Evolutionary conservation across 768 basidiomycete species (phyloP), one percentile per base, ranked within the genome.

Genomic region (Hygrophoropsis aurantiaca): DNA sequence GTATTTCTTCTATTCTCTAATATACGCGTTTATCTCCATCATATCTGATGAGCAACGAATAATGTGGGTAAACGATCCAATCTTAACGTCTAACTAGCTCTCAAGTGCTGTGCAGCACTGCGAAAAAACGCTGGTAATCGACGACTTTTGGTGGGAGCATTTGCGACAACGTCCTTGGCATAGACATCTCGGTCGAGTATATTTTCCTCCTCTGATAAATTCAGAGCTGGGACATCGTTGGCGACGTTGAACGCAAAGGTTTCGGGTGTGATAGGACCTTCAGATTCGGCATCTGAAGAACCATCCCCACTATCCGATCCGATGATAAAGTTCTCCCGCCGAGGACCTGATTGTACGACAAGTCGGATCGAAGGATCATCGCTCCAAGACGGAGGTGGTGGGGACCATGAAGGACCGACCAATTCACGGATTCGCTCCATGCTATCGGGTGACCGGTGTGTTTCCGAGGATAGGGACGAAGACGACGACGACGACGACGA

Each of bases 191-290:
- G 38, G 11, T 40, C 24, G 38, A 18, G 45, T 13, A 19, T 19
- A 19, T 66, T 44, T 70, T 62, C 27, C 32, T 65, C 74, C 36
- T 69, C 70, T 11, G 66, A 54, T 9, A 77, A 62, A 30, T 30
- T 13, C 6, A 30, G 27, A 39, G 75, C 77, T 32, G 73, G 72
- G 44, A 77, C 67, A 26, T 72, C 73, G 37, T 73, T 59, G 27
- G 64, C 61, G 30, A 72, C 73, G 40, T 75, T 72, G 9, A 65
- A 54, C 15, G 78, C 57, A 42, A 64, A 58, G 11, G 73, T 71
- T 33, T 68, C 70, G 20, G 79, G 79, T 10, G 79, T 81, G 48
- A 74, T 69, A 20, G 76, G 78, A 24, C 75, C 75, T 44, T 58
- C 58, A 7, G 21, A 7, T 15, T 44, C 53, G 21, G 50, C 51